These are phyloP conservation scores for Ogataea allantospora DNA, from an alignment of 805 yeast genomes.

Conservation along the genomic window DNA sequence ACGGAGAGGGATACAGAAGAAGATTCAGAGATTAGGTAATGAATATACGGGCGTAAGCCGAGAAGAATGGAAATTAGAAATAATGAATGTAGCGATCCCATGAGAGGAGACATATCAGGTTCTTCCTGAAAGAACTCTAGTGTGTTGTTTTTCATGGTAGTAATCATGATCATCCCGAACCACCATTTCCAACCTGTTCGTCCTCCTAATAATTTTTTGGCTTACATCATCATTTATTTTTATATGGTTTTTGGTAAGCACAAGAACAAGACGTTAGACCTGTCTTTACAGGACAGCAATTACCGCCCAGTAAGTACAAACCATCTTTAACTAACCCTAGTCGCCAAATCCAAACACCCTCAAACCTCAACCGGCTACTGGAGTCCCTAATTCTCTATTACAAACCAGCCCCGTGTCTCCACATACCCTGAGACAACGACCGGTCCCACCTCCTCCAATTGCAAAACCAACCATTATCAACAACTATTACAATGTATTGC, in stretches of 20 bases:
- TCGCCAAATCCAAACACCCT: constrained; percentile 23
- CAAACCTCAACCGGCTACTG: constrained; percentile 22
- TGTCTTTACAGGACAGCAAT: constrained; percentile 21
- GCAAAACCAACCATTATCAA: constrained; percentile 21
- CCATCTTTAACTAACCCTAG: constrained; percentile 8
- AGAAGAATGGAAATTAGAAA: constrained; percentile 8
- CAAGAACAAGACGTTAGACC: constrained; percentile 20
- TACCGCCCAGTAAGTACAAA: constrained; percentile 21
- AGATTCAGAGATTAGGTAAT: constrained; percentile 43
- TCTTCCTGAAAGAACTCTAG: no score
- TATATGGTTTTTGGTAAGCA: constrained; percentile 22
- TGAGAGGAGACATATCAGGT: no score
- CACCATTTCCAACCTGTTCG: neutral
- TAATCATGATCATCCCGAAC: no score
- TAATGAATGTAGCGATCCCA: no score
- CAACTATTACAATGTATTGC: constrained; percentile 21
- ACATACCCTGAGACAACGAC: constrained; percentile 14
- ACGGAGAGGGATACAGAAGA: constrained; percentile 58
- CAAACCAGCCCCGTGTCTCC: constrained; percentile 16
- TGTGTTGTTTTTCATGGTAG: no score
- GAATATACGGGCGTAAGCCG: constrained; percentile 12
- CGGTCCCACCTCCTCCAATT: constrained; percentile 20
- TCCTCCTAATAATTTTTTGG: constrained; percentile 1
- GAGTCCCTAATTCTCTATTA: constrained; percentile 12
- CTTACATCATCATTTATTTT: constrained; percentile 6